These are phyloP conservation scores for Trichophyton schoenleinii DNA, from an alignment of 2,329 filamentous ascomycete species.

Conservation along the genomic window DNA sequence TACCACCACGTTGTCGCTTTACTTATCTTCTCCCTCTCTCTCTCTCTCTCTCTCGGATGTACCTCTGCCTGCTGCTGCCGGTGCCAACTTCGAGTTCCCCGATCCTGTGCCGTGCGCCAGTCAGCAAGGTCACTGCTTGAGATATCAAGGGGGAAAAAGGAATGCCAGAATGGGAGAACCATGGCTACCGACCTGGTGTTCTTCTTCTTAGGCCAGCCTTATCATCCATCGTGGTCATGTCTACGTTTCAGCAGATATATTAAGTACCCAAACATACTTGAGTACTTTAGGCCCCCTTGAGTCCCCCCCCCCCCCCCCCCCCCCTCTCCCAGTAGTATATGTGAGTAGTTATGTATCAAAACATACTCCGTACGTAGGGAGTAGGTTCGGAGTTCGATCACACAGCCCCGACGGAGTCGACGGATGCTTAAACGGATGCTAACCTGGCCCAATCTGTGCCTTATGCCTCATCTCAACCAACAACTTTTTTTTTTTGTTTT, in stretches of 20 bases:
- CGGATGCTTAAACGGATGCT: neutral
- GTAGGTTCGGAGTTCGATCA: neutral
- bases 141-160: neutral
- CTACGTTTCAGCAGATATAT: neutral
- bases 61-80: too few relatives aligned
- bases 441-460: neutral
- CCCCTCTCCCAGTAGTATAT: too few relatives aligned
- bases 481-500: too few relatives aligned
- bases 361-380: neutral
- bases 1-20: neutral
- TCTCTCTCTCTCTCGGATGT: neutral
- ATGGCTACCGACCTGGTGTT: neutral
- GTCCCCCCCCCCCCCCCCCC: too few relatives aligned
- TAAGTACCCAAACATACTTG: neutral
- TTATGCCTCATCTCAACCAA: neutral
- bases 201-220: neutral
- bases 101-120: too few relatives aligned
- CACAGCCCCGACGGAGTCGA: neutral
- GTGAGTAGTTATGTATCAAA: neutral
- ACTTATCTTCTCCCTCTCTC: too few relatives aligned
- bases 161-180: neutral
- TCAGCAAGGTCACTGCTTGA: neutral
- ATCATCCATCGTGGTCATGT: neutral
- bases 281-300: neutral
- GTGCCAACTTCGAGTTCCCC: too few relatives aligned